These are phyloP conservation scores for Oehlia diaphana DNA, from an alignment of 192 early-diverging fungal species.

Conservation along the genomic window DNA sequence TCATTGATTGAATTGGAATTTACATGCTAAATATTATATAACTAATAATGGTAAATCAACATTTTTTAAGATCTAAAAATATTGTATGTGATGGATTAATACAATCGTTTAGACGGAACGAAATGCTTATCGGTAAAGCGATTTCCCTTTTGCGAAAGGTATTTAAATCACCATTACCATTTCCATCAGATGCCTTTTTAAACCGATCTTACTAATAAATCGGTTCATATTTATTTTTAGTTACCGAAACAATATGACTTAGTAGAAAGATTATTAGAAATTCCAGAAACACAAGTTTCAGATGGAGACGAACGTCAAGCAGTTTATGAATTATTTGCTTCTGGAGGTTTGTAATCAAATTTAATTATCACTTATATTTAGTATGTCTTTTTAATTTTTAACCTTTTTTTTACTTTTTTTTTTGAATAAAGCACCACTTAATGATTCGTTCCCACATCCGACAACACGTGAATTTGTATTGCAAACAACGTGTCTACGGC, in stretches of 20 bases:
- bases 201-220: no score
- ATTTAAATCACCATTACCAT: not conserved
- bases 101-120: constrained; percentile 40
- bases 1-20: not conserved
- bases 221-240: constrained; percentile 32
- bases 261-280: constrained; percentile 53
- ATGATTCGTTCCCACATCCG: constrained; percentile 50
- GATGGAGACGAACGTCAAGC: constrained; percentile 56
- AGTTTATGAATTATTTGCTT: constrained; percentile 59
- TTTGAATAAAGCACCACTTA: constrained; percentile 36
- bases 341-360: constrained; percentile 41
- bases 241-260: constrained; percentile 61
- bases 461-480: constrained; percentile 57
- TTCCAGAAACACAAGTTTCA: constrained; percentile 39
- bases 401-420: constrained; percentile 5
- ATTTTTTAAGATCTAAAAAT: constrained; percentile 31
- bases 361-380: not conserved
- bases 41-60: not conserved
- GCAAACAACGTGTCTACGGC: constrained; percentile 21
- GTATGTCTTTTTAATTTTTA: not conserved
- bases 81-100: constrained; percentile 39
- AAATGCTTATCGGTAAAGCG: constrained; percentile 50
- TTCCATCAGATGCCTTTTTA: not conserved
- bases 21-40: no score
- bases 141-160: constrained; percentile 60